Base-by-base conservation (phyloP, 2,329 filamentous ascomycete species). In the Polychaeton citri region DNA sequence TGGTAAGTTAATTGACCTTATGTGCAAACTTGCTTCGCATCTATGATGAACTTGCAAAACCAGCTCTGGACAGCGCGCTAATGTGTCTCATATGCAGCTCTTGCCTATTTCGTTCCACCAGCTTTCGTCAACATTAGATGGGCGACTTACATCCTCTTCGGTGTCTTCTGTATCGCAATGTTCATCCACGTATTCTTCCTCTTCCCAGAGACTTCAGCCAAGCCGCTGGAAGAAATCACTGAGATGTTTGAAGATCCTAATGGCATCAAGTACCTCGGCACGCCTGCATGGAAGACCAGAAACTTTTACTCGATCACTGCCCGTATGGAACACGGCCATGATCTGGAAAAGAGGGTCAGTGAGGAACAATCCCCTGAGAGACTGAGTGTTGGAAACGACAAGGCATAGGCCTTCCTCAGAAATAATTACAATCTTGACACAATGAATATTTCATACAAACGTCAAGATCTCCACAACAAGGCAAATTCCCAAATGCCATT, bases 201-300 rank as follows among this genome's bases (percentile, higher is more conserved):
- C 6, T 74, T 72, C 46, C 78, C 78, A 0, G 72, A 84, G 59
- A 85, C 80, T 1, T 72, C 75, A 32, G 79, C 79, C n/a, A 81
- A 76, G 59, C 80, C 79, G 0, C 71, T 87, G 1, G 81, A 87
- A 52, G 79, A 86, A 52, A 76, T 84, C 55, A 79, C 82, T 46
- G 71, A 73, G 12, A 76, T 85, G 43, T 86, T 86, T 52, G 65
- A 59, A 33, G 48, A 49, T 37, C 49, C 50, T 0, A 42, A 51
- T 15, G 50, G 52, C 6, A 46, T 52, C 33, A 40, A 39, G 15
- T 49, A 72, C 44, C 64, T 66, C 7, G 70, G 69, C 1, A 50
- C 63, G 1, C 69, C 68, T 1, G 69, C 75, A 2, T 80, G 76
- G 75, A 69, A 65, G 53, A 62, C 56, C 10, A 10, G 32, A 9